A percentile compares a stretch with the other conserved stretches of the same genome.
These are phyloP conservation scores for Alternaria rosae DNA, from an alignment of 2,329 filamentous ascomycete genomes.

Conservation along the genomic window DNA sequence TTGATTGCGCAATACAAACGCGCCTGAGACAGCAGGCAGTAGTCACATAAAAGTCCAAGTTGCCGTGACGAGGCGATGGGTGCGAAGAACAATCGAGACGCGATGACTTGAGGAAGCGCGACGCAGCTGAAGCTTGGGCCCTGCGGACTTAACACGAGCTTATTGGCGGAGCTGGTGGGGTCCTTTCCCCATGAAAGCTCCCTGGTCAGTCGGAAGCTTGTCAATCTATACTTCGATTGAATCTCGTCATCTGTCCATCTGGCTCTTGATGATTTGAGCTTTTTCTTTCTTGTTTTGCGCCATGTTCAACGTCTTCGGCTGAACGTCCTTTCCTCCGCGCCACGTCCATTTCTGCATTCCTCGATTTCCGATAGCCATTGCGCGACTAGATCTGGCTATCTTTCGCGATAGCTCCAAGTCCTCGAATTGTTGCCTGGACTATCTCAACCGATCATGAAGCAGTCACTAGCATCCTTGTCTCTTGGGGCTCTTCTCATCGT, in stretches of 20 bases:
- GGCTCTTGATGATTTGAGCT: not conserved
- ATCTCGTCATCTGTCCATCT: not conserved
- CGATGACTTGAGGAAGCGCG: not conserved
- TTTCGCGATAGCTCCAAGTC: not conserved
- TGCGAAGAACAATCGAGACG: not conserved
- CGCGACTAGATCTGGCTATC: not conserved
- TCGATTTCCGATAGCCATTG: not conserved
- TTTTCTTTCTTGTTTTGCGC: not conserved
- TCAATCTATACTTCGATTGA: conserved; percentile 7
- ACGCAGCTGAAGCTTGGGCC: conserved; percentile 17
- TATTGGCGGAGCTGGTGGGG: conserved; percentile 19
- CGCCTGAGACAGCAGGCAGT: not conserved
- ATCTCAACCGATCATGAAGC: conserved; percentile 24
- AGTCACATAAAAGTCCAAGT: not conserved
- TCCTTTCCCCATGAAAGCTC: conserved; percentile 24
- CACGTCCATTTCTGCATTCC: not conserved
- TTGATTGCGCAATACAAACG: not conserved
- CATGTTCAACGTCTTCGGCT: not conserved
- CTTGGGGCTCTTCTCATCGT: conserved; percentile 19
- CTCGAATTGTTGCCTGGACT: not conserved
- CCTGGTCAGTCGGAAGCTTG: conserved; percentile 16
- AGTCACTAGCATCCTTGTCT: conserved; percentile 11
- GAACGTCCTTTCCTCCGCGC: not conserved
- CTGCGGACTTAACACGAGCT: conserved; percentile 21
- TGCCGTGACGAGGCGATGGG: not conserved